phyloP scores from a whole-genome alignment of 2,329 filamentous ascomycete genomes.

The Microdochium paspali region DNA sequence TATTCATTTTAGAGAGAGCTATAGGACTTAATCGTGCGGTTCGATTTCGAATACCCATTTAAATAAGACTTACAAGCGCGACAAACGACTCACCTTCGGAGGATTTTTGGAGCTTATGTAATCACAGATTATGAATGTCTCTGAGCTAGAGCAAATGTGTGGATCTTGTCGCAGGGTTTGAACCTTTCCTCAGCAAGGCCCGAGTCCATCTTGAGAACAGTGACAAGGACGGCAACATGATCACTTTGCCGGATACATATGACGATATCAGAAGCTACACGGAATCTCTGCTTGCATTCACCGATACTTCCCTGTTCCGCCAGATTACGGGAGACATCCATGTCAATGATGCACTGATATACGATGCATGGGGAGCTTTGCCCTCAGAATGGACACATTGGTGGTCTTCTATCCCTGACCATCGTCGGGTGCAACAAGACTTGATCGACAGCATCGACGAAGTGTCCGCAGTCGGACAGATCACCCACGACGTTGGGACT shows the following conservation, averaged over 20 bases:
- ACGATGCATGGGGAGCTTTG: conserved; percentile 17
- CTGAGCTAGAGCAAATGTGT: too few relatives aligned
- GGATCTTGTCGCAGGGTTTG: too few relatives aligned
- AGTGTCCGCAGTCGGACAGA: background rate
- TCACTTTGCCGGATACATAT: background rate
- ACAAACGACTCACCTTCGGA: too few relatives aligned
- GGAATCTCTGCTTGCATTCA: conserved; percentile 11
- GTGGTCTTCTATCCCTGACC: conserved; percentile 17
- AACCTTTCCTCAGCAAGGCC: background rate
- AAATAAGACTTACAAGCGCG: too few relatives aligned
- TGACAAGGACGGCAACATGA: background rate
- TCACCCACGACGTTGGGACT: background rate
- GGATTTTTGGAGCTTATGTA: too few relatives aligned
- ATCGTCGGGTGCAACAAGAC: conserved; percentile 18
- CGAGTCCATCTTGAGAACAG: background rate
- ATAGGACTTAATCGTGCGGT: too few relatives aligned
- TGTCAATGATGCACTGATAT: conserved; percentile 21
- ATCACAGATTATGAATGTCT: too few relatives aligned
- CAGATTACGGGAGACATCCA: conserved; percentile 23
- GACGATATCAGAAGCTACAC: conserved; percentile 10
- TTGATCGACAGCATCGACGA: conserved; percentile 18
- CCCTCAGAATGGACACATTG: conserved; percentile 19
- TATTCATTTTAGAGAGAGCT: too few relatives aligned
- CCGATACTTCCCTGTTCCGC: conserved; percentile 15
- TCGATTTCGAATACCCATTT: too few relatives aligned